A percentile compares a stretch with the other conserved stretches of the same genome.
phyloP scores from a whole-genome alignment of 805 yeast species.

The Saccharomyces eubayanus region DNA sequence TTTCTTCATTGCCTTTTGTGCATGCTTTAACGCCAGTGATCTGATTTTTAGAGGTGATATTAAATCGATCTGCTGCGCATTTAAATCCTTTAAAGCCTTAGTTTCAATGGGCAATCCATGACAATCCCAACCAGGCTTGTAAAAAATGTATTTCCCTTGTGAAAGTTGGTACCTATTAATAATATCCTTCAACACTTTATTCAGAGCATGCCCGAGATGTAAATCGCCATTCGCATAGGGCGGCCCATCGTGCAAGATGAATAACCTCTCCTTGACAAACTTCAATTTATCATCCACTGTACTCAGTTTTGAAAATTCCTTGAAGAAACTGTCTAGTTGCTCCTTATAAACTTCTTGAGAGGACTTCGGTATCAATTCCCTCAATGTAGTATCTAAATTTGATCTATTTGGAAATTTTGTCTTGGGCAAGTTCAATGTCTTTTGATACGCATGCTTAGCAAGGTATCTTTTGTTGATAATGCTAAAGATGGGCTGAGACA shows the following conservation, averaged over 20 bases:
- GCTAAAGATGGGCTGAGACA: slow-evolving; percentile 1
- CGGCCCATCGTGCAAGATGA: slow-evolving; percentile 90
- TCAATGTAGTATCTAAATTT: slow-evolving; percentile 36
- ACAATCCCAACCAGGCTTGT: slow-evolving; percentile 97
- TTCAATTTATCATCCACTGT: slow-evolving; percentile 16
- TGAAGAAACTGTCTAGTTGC: slow-evolving; percentile 38
- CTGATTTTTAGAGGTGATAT: slow-evolving; percentile 47
- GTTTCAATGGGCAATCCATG: slow-evolving; percentile 96
- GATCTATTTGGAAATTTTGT: slow-evolving; percentile 62
- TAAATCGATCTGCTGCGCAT: slow-evolving; percentile 28
- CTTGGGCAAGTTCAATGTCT: slow-evolving; percentile 55
- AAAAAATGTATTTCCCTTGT: slow-evolving; percentile 54
- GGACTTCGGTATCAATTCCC: slow-evolving; percentile 41
- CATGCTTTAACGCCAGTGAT: slow-evolving; percentile 58
- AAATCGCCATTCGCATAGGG: slow-evolving; percentile 96
- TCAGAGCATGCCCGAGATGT: slow-evolving; percentile 87
- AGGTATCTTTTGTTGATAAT: slow-evolving; percentile 2
- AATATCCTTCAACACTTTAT: slow-evolving; percentile 82
- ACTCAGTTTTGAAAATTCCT: slow-evolving; percentile 4
- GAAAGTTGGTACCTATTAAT: slow-evolving; percentile 63
- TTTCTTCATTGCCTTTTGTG: slow-evolving; percentile 50
- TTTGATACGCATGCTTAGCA: slow-evolving; percentile 35
- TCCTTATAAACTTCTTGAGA: slow-evolving; percentile 56
- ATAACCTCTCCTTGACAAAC: slow-evolving; percentile 35
- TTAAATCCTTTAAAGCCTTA: slow-evolving; percentile 55